Conservation (phyloP, 1,284 basidiomycete genomes). For the Cystobasidium slooffiae region DNA sequence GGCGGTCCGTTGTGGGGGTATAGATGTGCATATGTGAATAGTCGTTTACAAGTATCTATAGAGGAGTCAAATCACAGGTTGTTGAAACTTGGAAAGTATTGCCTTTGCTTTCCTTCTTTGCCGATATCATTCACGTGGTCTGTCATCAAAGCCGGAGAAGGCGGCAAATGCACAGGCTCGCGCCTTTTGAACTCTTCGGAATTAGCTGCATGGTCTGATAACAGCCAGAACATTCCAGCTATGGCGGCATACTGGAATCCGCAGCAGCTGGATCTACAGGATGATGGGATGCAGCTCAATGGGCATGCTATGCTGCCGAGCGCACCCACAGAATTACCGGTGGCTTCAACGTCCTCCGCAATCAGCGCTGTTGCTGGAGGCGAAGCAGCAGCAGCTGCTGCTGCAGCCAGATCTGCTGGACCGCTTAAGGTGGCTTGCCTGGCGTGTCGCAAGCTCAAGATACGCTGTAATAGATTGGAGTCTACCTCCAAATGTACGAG, state of each 20-base stretch:
- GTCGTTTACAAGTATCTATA: too few species aligned
- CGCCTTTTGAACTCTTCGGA: too few species aligned
- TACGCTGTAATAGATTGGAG: constrained; percentile 17
- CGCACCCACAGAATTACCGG: background rate
- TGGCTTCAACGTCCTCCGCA: background rate
- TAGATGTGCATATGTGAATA: too few species aligned
- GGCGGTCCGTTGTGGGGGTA: too few species aligned
- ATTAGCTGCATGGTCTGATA: too few species aligned
- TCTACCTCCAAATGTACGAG: constrained; percentile 1
- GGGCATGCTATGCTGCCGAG: background rate
- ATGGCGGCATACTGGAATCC: constrained; percentile 5
- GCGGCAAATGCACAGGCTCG: too few species aligned
- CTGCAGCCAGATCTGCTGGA: background rate
- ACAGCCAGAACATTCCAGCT: background rate
- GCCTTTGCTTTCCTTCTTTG: too few species aligned
- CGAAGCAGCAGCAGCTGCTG: background rate
- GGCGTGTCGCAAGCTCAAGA: constrained; percentile 26
- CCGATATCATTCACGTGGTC: too few species aligned
- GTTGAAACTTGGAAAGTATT: too few species aligned
- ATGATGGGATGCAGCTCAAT: background rate
- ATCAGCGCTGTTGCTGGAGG: background rate
- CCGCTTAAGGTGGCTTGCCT: constrained; percentile 25
- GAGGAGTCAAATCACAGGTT: too few species aligned
- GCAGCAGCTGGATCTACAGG: background rate
- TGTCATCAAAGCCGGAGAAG: too few species aligned